Base-by-base conservation (phyloP, 2,329 filamentous ascomycete genomes). In the Fusarium irregulare region DNA sequence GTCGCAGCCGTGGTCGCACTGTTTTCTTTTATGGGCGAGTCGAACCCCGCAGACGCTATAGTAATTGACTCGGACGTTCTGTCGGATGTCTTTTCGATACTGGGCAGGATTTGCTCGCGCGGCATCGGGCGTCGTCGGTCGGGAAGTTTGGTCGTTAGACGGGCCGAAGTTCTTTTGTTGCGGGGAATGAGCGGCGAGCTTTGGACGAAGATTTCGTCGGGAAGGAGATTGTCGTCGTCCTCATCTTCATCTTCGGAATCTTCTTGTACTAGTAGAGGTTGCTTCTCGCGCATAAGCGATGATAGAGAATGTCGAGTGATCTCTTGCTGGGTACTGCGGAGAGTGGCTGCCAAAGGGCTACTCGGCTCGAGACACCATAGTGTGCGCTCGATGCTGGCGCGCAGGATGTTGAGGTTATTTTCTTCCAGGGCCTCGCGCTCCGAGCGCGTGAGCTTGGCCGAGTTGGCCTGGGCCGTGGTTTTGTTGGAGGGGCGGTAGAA, bases 401-500 rank as follows among this genome's bases (percentile, higher is more conserved):
- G 63, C 18, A 66, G 41, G n/a, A 66, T 66, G 7, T 66, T 49
- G 28, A 66, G 61, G 11, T 66, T 48, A 6, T 56, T 64, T 18
- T 66, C 63, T 14, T 66, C 61, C 10, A 48, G 63, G 27, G 63
- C 63, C 3, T 48, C 54, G n/a, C 63, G 61, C 42, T 66, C 61
- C 8, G 63, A 55, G 37, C 54, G 61, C 30, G 61, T 60, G 41
- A 66, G 63, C 63, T 60, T 66, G 30, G 63, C 61, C 30, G 58
- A 60, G 23, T 55, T 55, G 45, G 63, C 63, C 58, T 60, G 47
- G 30, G 63, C 63, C 49, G 63, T 25, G 40, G 46, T 47, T 42
- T 50, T 66, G 32, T 40, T 60, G 28, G 63, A 66, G 30, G 63
- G 63, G 58, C 63, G 47, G 54, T 66, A 66, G 21, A 66, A 58